Evolutionary conservation across 257 asterid species (phyloP), one percentile per base, ranked within the genome.

Genomic region (Solanum arcanum): DNA sequence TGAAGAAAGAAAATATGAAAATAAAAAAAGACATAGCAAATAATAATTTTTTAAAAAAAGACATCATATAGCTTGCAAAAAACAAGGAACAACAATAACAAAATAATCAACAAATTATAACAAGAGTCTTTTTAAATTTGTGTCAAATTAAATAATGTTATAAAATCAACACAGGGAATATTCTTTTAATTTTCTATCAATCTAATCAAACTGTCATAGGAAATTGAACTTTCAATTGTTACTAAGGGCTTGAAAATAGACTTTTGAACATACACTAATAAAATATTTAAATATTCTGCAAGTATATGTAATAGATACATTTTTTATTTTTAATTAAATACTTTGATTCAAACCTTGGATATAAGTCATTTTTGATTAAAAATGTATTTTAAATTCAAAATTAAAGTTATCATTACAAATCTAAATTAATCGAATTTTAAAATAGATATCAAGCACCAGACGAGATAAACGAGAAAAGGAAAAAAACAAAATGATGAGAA

Each of bases 361-460:
- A 25, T n/a, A 11, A 64, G 18, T 64, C 18, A 27, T 16, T 25
- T 60, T 60, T n/a, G 1, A 25, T 64, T 7, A 20, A 20, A 20
- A 42, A 3, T 42, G 39, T 37, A 37, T 37, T 37, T 6, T 35
- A 35, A 5, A 35, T 35, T 35, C 7, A 35, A 35, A 56, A 1
- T 13, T 3, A 12, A 29, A 68, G 0, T 6, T 1, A 1, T 68
- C 0, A 0, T 3, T 1, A 14, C 1, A 7, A 27, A 66, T 25
- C 1, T 13, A 3, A 68, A 27, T 68, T 14, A 2, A 9, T 14
- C 6, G 0, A 68, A 68, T 6, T 14, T 27, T 15, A 27, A 68
- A 68, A 12, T 27, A 27, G 27, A 27, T 64, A 64, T 1, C 0
- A 4, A 64, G 12, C 33, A n/a, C 2, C 4, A 1, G n/a, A n/a